Base-by-base conservation (phyloP, 2,329 filamentous ascomycete species). In the Thelonectria olida region DNA sequence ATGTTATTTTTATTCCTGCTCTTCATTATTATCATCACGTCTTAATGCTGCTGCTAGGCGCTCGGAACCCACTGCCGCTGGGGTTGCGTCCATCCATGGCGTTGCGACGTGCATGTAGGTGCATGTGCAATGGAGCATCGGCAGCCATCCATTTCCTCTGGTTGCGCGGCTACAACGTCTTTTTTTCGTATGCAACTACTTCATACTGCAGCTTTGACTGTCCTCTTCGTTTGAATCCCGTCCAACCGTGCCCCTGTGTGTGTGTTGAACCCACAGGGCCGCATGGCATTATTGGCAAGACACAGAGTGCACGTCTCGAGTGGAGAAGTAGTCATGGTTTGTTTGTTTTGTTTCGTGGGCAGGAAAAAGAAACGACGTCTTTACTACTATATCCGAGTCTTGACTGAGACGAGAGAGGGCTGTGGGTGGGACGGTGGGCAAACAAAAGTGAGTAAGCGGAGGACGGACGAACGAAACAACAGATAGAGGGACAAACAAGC, bases 151-250 rank as follows among this genome's bases (percentile, higher is more conserved):
- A 47, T 53, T 59, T 28, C 50, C 34, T 39, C 48, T 50, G 51
- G 57, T 54, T 60, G 57, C 57, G 57, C 57, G 57, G 57, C 25
- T 55, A 60, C 57, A 36, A 27, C n/a, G n/a, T 8, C n/a, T 19
- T 42, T 42, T 15, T 23, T 28, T 5, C 12, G n/a, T 7, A 17
- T 19, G 12, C 8, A n/a, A 19, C 6, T 42, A 6, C 6, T 42
- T 7, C 19, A 19, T 20, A 4, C 36, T n/a, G n/a, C n/a, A n/a
- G n/a, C n/a, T n/a, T n/a, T n/a, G n/a, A n/a, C n/a, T n/a, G n/a
- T n/a, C n/a, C n/a, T n/a, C n/a, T n/a, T n/a, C n/a, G n/a, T n/a
- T n/a, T 23, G 22, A 17, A 42, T 45, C 23, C 17, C 15, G 22
- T 25, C 44, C 45, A 49, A 25, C 44, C 34, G 38, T 7, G 41